These are phyloP conservation scores for Isoetes taiwanensis DNA, from an alignment of 75 land plant genomes.

Conservation along the genomic window DNA sequence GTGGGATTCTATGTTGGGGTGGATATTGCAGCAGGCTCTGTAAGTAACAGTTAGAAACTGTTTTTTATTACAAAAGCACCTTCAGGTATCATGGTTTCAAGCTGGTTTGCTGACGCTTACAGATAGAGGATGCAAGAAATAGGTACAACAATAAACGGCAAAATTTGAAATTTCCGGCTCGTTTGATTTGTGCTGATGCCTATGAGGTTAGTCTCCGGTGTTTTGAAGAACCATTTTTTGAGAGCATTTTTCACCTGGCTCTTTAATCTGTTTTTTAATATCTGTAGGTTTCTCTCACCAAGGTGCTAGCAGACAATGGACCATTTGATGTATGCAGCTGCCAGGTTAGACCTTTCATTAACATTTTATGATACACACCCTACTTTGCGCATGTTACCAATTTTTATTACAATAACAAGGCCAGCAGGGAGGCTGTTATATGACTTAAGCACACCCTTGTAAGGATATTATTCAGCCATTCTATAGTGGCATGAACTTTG, in stretches of 20 bases:
- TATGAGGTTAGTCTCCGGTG: conserved; percentile 39
- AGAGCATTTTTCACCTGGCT: not conserved
- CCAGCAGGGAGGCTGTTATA: no score
- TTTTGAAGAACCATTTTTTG: not conserved
- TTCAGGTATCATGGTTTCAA: not conserved
- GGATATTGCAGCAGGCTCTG: conserved; percentile 93
- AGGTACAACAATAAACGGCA: conserved; percentile 85
- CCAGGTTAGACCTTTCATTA: conserved; percentile 37
- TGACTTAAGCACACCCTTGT: no score
- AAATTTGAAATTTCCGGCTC: conserved; percentile 68
- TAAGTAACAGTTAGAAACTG: no score
- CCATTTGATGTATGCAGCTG: conserved; percentile 90
- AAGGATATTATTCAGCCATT: no score
- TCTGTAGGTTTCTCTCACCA: conserved; percentile 49
- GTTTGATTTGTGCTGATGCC: conserved; percentile 81
- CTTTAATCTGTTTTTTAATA: no score
- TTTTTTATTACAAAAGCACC: no score
- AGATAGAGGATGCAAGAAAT: conserved; percentile 91
- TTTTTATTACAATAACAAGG: no score
- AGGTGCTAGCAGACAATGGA: conserved; percentile 48
- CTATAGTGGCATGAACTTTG: no score
- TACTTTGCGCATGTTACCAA: no score
- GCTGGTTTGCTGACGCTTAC: conserved; percentile 6
- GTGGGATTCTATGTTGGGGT: conserved; percentile 88
- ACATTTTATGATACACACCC: no score